Percentiles rank a stretch among this genome's conserved stretches.
Evolutionary conservation across 768 basidiomycete species (phyloP).

Genomic region (Boletus pseudopeckii): DNA sequence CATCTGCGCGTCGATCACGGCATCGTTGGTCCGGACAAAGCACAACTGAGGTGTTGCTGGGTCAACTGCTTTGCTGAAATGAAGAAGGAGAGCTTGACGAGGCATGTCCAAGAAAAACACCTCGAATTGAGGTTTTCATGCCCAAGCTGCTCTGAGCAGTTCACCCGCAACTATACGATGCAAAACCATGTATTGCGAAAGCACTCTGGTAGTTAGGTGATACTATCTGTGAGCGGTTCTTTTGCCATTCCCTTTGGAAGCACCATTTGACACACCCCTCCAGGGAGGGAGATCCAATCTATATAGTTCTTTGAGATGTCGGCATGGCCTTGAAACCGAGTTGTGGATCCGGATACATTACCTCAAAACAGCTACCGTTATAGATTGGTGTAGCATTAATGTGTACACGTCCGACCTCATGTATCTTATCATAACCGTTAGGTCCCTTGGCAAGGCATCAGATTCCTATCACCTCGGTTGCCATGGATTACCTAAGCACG

Average conservation of each 20-base stretch:
- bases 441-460: background rate
- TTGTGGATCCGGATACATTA: background rate
- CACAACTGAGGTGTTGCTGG: conserved; percentile 17
- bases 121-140: conserved; percentile 17
- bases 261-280: background rate
- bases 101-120: conserved; percentile 28
- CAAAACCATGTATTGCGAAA: conserved; percentile 11
- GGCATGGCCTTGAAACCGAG: background rate
- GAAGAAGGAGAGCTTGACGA: conserved; percentile 28
- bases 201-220: conserved; percentile 4
- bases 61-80: conserved; percentile 12
- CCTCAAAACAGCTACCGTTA: background rate
- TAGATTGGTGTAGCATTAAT: background rate
- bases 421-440: background rate
- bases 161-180: conserved; percentile 27
- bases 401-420: conserved; percentile 1
- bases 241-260: background rate
- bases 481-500: background rate
- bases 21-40: conserved; percentile 15
- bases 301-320: background rate
- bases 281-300: background rate
- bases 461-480: conserved; percentile 2
- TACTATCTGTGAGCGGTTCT: background rate
- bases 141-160: conserved; percentile 17
- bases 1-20: conserved; percentile 23